Base-by-base conservation (phyloP, 2,329 filamentous ascomycete genomes). In the Pseudogymnoascus sp. region DNA sequence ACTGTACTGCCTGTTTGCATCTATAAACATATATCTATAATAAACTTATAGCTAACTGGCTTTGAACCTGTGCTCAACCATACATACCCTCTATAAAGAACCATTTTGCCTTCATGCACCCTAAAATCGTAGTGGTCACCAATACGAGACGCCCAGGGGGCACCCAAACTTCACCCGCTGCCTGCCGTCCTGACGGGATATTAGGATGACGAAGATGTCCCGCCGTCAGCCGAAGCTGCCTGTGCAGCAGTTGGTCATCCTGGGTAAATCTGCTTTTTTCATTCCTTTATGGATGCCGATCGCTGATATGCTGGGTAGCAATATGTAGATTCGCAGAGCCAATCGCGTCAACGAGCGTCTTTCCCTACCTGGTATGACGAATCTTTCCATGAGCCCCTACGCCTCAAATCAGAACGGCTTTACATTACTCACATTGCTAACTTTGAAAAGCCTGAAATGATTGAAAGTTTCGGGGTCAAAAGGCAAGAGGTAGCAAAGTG, bases 311-410 rank as follows among this genome's bases (percentile, higher is more conserved):
- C 42, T 62, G 33, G 64, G 37, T 68, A 91, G 89, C 88, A 73
- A 82, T 91, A 77, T 90, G 88, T 72, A 83, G 90, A 71, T 89
- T 93, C 71, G 87, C 89, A 65, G 90, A 93, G 73, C 90, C 90
- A 7, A 77, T 88, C 65, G 83, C 88, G 7, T 79, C 89, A 69
- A 91, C 88, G 38, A 73, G 72, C 23, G 70, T 74, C 44, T 73
- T 68, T 44, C 72, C 72, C 61, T 74, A 83, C 67, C 75, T 83
- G 59, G 78, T 80, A 71, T 65, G 73, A 26, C 66, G 62, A 61
- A 63, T 61, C 50, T 37, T 44, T 56, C 21, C 26, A 37, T 35
- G 29, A 37, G 17, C 7, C 15, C n/a, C 29, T 60, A 21, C 40
- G 61, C 29, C 23, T 33, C 59, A 63, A 17, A 31, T 31, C 9